phyloP scores from a whole-genome alignment of 768 basidiomycete species.

The Cystoderma amianthinum region DNA sequence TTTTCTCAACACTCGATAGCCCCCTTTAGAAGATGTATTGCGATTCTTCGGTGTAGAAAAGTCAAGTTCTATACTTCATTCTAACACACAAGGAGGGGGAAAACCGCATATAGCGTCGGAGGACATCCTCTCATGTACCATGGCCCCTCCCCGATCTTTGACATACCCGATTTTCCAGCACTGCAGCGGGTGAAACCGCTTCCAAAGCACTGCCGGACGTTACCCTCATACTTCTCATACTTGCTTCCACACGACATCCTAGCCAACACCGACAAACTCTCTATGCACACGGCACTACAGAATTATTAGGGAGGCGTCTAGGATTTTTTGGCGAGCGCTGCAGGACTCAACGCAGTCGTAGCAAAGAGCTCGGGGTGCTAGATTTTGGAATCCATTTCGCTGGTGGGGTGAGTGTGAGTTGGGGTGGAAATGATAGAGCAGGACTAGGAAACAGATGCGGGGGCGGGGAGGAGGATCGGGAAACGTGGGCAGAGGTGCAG shows the following conservation, averaged over 20 bases:
- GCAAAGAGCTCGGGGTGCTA: slow-evolving; percentile 12
- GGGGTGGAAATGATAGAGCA: too few species aligned
- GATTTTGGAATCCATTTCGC: slow-evolving; percentile 22
- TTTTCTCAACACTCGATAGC: too few species aligned
- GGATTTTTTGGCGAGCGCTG: slow-evolving; percentile 27
- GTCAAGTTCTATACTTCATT: background rate
- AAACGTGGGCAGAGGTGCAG: too few species aligned
- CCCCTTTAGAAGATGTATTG: too few species aligned
- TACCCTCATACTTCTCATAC: slow-evolving; percentile 22
- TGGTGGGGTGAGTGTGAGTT: slow-evolving; percentile 13
- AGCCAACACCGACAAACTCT: slow-evolving; percentile 48
- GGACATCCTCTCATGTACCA: slow-evolving; percentile 59
- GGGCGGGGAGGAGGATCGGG: slow-evolving; percentile 37
- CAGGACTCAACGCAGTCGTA: slow-evolving; percentile 7
- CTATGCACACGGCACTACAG: slow-evolving; percentile 53
- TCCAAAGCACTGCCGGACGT: too few species aligned
- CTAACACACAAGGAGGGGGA: slow-evolving; percentile 7
- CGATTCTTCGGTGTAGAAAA: background rate
- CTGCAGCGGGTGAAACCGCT: slow-evolving; percentile 64
- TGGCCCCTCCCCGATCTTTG: too few species aligned
- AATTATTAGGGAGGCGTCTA: slow-evolving; percentile 51
- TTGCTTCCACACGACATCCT: slow-evolving; percentile 22
- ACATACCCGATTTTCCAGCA: slow-evolving; percentile 54
- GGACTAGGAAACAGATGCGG: slow-evolving; percentile 8
- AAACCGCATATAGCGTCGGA: slow-evolving; percentile 56